These are phyloP conservation scores for Tylopilus felleus DNA, from an alignment of 768 basidiomycete genomes.

Conservation along the genomic window DNA sequence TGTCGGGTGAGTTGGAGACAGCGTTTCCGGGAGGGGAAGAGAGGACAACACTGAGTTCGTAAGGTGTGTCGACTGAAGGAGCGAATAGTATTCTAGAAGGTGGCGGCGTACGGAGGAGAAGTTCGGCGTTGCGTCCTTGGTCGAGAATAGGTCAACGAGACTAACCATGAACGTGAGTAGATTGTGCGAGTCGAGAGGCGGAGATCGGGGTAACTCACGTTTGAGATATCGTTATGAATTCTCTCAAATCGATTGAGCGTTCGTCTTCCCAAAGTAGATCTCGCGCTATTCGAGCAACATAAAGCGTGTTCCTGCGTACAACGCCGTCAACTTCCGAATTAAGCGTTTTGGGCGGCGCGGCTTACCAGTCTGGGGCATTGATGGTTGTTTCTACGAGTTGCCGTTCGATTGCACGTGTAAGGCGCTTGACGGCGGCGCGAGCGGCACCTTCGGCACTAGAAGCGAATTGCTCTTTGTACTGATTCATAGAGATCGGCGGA, in stretches of 20 bases:
- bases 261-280: constrained; percentile 91
- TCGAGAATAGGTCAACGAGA: constrained; percentile 84
- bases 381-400: constrained; percentile 75
- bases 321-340: constrained; percentile 18
- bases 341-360: constrained; percentile 14
- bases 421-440: constrained; percentile 79
- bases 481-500: constrained; percentile 69
- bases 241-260: constrained; percentile 68
- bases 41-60: constrained; percentile 83
- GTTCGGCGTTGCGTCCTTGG: constrained; percentile 56
- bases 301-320: constrained; percentile 76
- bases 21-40: constrained; percentile 76
- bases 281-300: constrained; percentile 87
- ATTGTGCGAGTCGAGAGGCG: constrained; percentile 13
- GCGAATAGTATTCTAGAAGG: constrained; percentile 85
- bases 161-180: constrained; percentile 41
- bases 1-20: constrained; percentile 75
- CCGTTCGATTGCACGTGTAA: constrained; percentile 71
- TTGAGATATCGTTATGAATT: constrained; percentile 84
- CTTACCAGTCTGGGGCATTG: constrained; percentile 93
- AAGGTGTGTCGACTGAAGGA: constrained; percentile 75
- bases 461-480: constrained; percentile 75
- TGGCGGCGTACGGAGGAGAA: constrained; percentile 60
- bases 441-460: constrained; percentile 63
- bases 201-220: constrained; percentile 58